Evolutionary conservation across 768 basidiomycete genomes (phyloP), one percentile per base, ranked within the genome.

Genomic region (Dentipellis sp.): DNA sequence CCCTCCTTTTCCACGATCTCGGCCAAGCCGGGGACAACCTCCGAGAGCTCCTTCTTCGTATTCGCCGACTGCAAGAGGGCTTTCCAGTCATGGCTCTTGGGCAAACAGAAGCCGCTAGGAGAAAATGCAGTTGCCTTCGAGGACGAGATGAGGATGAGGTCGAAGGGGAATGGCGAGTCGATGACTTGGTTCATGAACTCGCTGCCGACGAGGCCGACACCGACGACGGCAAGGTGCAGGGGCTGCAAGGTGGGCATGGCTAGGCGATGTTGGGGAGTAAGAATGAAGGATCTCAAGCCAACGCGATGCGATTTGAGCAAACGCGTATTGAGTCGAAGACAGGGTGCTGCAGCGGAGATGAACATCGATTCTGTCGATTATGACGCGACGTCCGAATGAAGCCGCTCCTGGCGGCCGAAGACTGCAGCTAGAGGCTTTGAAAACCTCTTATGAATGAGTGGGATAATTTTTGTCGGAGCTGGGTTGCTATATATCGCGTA

Each of bases 171-270:
- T 36, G 80, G 73, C 37, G 84, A 77, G 11, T 84, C 74, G 50
- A 82, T 76, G 21, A 97, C 77, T 70, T 98, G 97, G 42, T 77
- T 70, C 68, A 98, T 76, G 64, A 98, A 81, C 66, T 92, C 91
- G 40, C 81, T 76, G 29, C 97, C 97, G 22, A 99, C 97, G 53
- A 95, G 88, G 3, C 97, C 97, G 35, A 92, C 80, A 56, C 97
- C 97, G 55, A 97, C 77, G 60, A 97, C 78, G 46, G 91, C 91
- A 53, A 97, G 82, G 10, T 69, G 61, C 54, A 71, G n/a, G 42
- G 42, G 42, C 14, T 45, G n/a, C 9, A 45, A 29, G 29, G 29
- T 3, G 29, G 29, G 29, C 29, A 29, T 29, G 29, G 29, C 29
- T 29, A 29, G 3, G 29, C 29, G 29, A 6, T 29, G 6, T 29